Evolutionary conservation across 352 stramenopile genomes (phyloP).

Genomic region (Pythium dissotocum): DNA sequence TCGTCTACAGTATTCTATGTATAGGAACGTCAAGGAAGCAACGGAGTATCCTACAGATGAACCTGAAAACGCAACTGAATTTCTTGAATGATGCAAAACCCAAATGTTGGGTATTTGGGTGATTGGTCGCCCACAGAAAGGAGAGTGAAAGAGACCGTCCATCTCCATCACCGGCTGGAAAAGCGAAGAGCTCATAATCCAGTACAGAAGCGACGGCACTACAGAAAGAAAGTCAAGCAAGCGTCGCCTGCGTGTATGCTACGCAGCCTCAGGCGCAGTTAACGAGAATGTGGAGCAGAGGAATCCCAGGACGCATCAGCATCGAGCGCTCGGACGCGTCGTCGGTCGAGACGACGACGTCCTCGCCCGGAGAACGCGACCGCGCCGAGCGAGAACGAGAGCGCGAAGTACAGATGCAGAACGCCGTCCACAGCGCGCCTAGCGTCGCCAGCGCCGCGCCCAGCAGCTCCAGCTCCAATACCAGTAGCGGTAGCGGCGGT

Average conservation of each 20-base stretch:
- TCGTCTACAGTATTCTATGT: not conserved
- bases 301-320: not conserved
- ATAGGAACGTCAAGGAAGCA: not conserved
- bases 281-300: constrained; percentile 5
- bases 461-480: not conserved
- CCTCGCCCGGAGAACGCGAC: constrained; percentile 8
- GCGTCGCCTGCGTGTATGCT: not conserved
- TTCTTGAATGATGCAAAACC: not conserved
- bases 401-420: not conserved
- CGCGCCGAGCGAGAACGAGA: constrained; percentile 7
- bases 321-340: constrained; percentile 11
- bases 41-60: not conserved
- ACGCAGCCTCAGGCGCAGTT: not conserved
- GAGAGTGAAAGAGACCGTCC: not conserved
- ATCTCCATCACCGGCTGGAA: not conserved
- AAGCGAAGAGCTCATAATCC: not conserved
- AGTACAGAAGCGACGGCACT: not conserved
- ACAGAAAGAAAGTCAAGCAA: not conserved
- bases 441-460: constrained; percentile 1
- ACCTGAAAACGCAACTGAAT: constrained; percentile 4
- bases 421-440: not conserved
- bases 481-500: constrained; percentile 12
- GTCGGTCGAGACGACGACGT: constrained; percentile 6
- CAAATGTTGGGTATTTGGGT: constrained; percentile 19
- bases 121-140: not conserved